Evolutionary conservation across 2,329 filamentous ascomycete species (phyloP).

Genomic region (Aspergillus pseudonomiae): DNA sequence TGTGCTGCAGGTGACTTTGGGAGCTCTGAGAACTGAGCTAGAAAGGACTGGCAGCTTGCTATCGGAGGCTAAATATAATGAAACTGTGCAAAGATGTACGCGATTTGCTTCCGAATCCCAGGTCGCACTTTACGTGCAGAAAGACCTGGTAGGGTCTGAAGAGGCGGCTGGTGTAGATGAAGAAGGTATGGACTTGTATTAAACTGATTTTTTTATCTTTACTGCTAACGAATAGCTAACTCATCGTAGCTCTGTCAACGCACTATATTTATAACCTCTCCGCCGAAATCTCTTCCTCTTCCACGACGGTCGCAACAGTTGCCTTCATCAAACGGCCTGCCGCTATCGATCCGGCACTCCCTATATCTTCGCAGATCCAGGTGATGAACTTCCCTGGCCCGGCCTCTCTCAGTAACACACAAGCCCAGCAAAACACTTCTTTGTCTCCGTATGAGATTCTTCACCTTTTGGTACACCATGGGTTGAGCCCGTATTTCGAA

Average conservation of each 20-base stretch:
- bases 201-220: background rate
- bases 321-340: slow-evolving; percentile 87
- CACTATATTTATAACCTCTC: slow-evolving; percentile 77
- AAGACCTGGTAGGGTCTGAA: slow-evolving; percentile 64
- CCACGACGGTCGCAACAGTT: slow-evolving; percentile 81
- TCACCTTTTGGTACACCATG: slow-evolving; percentile 88
- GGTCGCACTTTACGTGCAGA: slow-evolving; percentile 86
- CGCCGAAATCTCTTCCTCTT: slow-evolving; percentile 74
- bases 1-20: slow-evolving; percentile 73
- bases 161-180: slow-evolving; percentile 46
- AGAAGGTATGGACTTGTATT: slow-evolving; percentile 41
- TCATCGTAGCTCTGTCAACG: slow-evolving; percentile 29
- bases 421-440: slow-evolving; percentile 70
- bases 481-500: slow-evolving; percentile 94
- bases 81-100: slow-evolving; percentile 84
- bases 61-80: slow-evolving; percentile 68
- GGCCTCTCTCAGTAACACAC: slow-evolving; percentile 67
- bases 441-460: slow-evolving; percentile 89
- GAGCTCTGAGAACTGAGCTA: slow-evolving; percentile 76
- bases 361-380: slow-evolving; percentile 85
- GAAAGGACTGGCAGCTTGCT: slow-evolving; percentile 81
- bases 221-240: background rate
- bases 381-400: slow-evolving; percentile 89
- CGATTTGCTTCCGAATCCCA: slow-evolving; percentile 89
- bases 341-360: slow-evolving; percentile 80